Percentiles rank a stretch among this genome's conserved stretches.
Evolutionary conservation across 495 filamentous ascomycete species (phyloP).

Genomic region (Aspergillus steynii): DNA sequence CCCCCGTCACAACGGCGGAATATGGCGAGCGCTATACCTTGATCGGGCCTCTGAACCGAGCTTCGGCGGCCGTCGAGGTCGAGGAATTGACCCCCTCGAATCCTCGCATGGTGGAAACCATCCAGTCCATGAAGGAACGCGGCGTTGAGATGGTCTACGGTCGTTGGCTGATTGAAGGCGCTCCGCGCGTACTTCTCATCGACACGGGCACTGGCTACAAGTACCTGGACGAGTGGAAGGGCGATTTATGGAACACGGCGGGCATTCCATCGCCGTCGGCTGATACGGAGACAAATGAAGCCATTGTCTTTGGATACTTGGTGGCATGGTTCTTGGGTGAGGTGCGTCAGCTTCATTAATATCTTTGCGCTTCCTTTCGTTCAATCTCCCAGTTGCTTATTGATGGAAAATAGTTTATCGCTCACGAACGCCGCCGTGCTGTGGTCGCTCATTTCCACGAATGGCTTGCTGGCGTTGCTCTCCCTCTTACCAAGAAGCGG

Average conservation of each 20-base stretch:
- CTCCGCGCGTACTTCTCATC: slow-evolving; percentile 89
- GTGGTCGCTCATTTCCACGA: slow-evolving; percentile 99
- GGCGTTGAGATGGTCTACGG: slow-evolving; percentile 92
- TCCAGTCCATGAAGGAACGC: slow-evolving; percentile 84
- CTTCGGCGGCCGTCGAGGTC: slow-evolving; percentile 93
- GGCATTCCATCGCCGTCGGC: slow-evolving; percentile 88
- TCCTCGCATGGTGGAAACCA: slow-evolving; percentile 76
- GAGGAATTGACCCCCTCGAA: slow-evolving; percentile 85
- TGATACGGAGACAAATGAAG: slow-evolving; percentile 95
- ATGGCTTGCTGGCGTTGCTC: slow-evolving; percentile 95
- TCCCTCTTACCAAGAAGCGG: slow-evolving; percentile 88
- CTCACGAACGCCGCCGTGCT: slow-evolving; percentile 83
- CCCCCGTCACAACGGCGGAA: slow-evolving; percentile 94
- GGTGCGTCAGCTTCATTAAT: slow-evolving; percentile 49
- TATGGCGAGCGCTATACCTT: slow-evolving; percentile 97
- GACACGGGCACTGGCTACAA: slow-evolving; percentile 90
- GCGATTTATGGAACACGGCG: slow-evolving; percentile 90
- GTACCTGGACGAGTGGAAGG: slow-evolving; percentile 95
- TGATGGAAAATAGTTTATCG: slow-evolving; percentile 67
- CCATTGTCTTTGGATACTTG: slow-evolving; percentile 95
- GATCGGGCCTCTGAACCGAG: slow-evolving; percentile 89
- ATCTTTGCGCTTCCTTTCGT: background rate
- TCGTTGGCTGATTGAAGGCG: slow-evolving; percentile 96
- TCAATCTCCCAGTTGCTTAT: slow-evolving; percentile 10
- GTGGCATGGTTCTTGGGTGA: slow-evolving; percentile 98